Base-by-base conservation (phyloP, 2,329 filamentous ascomycete genomes). In the Epichloe coenophiala region DNA sequence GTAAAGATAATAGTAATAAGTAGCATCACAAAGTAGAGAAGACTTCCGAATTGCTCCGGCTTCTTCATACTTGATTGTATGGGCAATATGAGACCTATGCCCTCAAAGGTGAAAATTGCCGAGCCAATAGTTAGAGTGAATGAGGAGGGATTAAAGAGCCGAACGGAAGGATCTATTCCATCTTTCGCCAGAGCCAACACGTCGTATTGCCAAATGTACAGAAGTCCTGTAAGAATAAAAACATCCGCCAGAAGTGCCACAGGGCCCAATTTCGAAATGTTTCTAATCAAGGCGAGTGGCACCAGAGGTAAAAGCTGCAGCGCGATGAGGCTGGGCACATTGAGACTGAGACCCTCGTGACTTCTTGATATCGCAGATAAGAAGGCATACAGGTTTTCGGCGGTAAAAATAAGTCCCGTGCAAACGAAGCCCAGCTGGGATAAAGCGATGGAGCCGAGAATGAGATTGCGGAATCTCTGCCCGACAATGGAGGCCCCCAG, bases 341-440 rank as follows among this genome's bases (percentile, higher is more conserved):
- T 74, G 1, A 80, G 73, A 3, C 75, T 73, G 1, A 85, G 61
- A 1, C 75, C 74, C 23, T 70, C 65, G 3, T 66, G 60, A 36
- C 72, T 70, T 4, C 69, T 62, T 1, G 73, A 70, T 36, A 88
- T 76, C 2, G 84, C 84, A 33, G 77, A 68, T 23, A 84, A 66
- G 65, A 89, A 87, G 0, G 82, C 78, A 39, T 73, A 73, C 19
- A 87, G 65, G 59, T 89, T 89, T 61, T 89, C 83, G 0, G 85
- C 85, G 0, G 83, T 83, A 59, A 89, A 89, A 49, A 89, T 86
- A 47, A 88, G 76, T 35, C 85, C 85, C 0, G 85, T 80, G 58
- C 84, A 89, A 41, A 89, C 85, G 56, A 89, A 89, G 2, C 85
- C 85, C 13, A 89, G 71, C 62, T 89, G 85, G 0, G 85, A 88